Evolutionary conservation across 106 monocot species (phyloP).

Genomic region (Dendrobium catenatum): DNA sequence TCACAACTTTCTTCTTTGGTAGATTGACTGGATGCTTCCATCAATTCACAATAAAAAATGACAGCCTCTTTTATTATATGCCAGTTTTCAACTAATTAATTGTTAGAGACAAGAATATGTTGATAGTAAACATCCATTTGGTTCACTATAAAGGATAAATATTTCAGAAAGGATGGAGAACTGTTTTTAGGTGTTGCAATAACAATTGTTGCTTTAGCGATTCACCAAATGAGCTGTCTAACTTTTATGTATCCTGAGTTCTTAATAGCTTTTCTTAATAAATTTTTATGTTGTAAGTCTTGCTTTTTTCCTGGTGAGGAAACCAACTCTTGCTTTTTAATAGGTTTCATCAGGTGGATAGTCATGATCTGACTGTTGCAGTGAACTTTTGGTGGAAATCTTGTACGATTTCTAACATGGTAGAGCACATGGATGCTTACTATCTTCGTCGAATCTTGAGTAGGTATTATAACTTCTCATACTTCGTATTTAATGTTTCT

Average conservation of each 20-base stretch:
- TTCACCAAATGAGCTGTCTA: background rate
- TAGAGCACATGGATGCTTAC: slow-evolving; percentile 95
- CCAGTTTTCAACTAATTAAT: background rate
- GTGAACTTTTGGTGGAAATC: slow-evolving; percentile 98
- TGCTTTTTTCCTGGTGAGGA: background rate
- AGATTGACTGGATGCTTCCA: no score
- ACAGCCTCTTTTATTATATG: background rate
- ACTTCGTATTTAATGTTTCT: background rate
- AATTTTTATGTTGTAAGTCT: background rate
- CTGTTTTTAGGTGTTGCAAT: background rate
- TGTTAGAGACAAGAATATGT: background rate
- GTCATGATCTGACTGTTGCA: slow-evolving; percentile 85
- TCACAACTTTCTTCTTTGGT: no score
- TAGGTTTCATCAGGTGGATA: slow-evolving; percentile 99
- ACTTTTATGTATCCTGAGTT: background rate
- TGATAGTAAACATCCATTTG: background rate
- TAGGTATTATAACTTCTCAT: slow-evolving; percentile 52
- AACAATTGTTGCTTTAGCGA: background rate
- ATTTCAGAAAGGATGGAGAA: background rate
- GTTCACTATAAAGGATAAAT: background rate
- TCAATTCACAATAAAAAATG: no score
- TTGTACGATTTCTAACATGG: slow-evolving; percentile 62
- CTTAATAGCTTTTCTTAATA: background rate
- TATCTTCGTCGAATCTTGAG: slow-evolving; percentile 76
- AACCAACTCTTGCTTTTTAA: background rate